Percentiles rank a stretch among this genome's conserved stretches.
phyloP scores from a whole-genome alignment of 441 rosid genomes.

The Adansonia gregorii region DNA sequence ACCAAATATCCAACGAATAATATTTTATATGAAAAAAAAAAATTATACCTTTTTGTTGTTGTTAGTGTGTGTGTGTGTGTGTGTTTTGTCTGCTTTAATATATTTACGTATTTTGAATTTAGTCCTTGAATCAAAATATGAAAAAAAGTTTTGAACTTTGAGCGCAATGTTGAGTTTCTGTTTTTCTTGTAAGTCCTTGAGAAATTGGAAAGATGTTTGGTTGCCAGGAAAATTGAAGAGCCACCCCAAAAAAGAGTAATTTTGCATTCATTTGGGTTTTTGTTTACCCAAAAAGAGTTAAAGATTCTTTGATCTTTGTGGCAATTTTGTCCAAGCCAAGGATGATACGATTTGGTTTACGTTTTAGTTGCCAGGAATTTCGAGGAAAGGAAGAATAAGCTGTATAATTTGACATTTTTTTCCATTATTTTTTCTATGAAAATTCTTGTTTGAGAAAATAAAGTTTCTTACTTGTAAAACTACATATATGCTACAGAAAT shows the following conservation, averaged over 20 bases:
- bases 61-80: not conserved
- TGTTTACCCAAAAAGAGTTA: not conserved
- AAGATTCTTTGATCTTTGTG: not conserved
- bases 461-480: not conserved
- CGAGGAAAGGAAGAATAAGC: constrained; percentile 9
- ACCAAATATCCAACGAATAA: too few relatives aligned
- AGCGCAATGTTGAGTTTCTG: not conserved
- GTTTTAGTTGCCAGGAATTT: not conserved
- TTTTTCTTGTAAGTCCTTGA: not conserved
- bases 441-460: constrained; percentile 10
- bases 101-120: too few relatives aligned
- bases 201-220: constrained; percentile 13
- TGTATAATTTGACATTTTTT: constrained; percentile 5
- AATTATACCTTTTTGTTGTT: too few relatives aligned
- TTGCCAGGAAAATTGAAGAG: constrained; percentile 15
- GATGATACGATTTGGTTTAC: not conserved
- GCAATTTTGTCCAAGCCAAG: not conserved
- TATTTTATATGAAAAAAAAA: too few relatives aligned
- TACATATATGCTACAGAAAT: constrained; percentile 1
- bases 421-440: not conserved
- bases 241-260: not conserved
- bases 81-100: too few relatives aligned
- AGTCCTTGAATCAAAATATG: not conserved
- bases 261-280: not conserved
- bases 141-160: not conserved